These are phyloP conservation scores for Leccinum olivaceopallidum DNA, from an alignment of 768 basidiomycete species.

Conservation along the genomic window DNA sequence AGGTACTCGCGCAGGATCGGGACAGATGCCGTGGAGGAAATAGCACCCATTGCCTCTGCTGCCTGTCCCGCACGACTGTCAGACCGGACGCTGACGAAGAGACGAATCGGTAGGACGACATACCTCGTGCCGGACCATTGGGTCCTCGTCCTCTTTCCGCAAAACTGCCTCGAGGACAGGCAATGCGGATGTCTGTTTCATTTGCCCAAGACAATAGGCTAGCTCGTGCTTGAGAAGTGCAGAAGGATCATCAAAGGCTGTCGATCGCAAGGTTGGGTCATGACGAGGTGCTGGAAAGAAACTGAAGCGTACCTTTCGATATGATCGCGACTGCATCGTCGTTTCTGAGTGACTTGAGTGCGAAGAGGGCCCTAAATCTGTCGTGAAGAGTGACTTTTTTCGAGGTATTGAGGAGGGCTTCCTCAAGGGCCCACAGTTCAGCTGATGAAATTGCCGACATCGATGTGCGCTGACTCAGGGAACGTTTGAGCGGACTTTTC, in stretches of 20 bases:
- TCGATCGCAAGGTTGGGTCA: constrained; percentile 5
- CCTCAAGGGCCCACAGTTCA: constrained; percentile 69
- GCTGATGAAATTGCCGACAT: constrained; percentile 40
- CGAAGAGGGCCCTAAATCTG: constrained; percentile 89
- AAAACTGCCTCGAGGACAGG: constrained; percentile 80
- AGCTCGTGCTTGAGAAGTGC: constrained; percentile 95
- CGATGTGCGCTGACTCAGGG: constrained; percentile 21
- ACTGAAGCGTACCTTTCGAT: constrained; percentile 61
- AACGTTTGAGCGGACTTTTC: constrained; percentile 51
- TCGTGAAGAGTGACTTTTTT: constrained; percentile 78
- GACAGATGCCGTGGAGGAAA: constrained; percentile 67
- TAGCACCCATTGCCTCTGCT: constrained; percentile 98
- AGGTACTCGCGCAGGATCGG: constrained; percentile 49
- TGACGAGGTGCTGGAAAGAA: constrained; percentile 1
- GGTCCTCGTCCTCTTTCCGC: constrained; percentile 67
- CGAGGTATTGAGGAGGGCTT: constrained; percentile 73
- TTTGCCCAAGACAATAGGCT: constrained; percentile 96
- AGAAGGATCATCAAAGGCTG: constrained; percentile 85
- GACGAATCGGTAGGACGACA: constrained; percentile 15
- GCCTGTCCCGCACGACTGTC: constrained; percentile 52
- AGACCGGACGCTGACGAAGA: constrained; percentile 1
- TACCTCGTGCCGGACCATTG: constrained; percentile 98
- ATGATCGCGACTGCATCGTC: constrained; percentile 85
- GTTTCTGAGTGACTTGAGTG: constrained; percentile 79
- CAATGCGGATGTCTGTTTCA: constrained; percentile 70